phyloP scores from a whole-genome alignment of 2,329 filamentous ascomycete genomes.

The Phialophora macrospora region DNA sequence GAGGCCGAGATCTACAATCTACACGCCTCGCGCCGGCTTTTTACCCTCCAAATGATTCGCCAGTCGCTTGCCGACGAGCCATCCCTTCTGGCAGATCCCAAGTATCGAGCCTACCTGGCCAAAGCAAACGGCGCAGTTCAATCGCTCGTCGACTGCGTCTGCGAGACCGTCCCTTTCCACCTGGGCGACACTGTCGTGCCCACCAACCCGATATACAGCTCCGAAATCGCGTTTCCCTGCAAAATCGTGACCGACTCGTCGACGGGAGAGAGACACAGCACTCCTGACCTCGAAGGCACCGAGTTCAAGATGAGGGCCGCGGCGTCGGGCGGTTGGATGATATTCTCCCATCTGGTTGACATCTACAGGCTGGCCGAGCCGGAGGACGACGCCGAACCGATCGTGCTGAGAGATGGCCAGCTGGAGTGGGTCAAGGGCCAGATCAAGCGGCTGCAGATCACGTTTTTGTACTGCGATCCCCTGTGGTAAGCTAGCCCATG shows the following conservation, averaged over 20 bases:
- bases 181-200: conserved; percentile 35
- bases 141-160: conserved; percentile 33
- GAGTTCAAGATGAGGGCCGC: conserved; percentile 29
- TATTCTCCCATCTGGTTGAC: conserved; percentile 34
- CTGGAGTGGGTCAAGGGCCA: conserved; percentile 38
- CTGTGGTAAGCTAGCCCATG: conserved; percentile 15
- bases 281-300: conserved; percentile 17
- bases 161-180: conserved; percentile 36
- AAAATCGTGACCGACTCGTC: conserved; percentile 18
- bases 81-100: conserved; percentile 7
- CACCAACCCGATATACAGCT: conserved; percentile 33
- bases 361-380: conserved; percentile 37
- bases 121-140: conserved; percentile 35
- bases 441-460: conserved; percentile 37
- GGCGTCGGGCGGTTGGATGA: conserved; percentile 36
- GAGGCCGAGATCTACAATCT: conserved; percentile 28
- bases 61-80: conserved; percentile 31
- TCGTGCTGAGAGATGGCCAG: conserved; percentile 36
- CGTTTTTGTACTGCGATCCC: conserved; percentile 31
- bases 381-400: conserved; percentile 34
- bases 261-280: conserved; percentile 20
- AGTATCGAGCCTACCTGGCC: conserved; percentile 17
- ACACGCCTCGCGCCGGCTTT: conserved; percentile 29
- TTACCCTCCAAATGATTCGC: conserved; percentile 36
- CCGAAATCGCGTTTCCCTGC: conserved; percentile 31